Evolutionary conservation across 805 yeast genomes (phyloP).

Genomic region (Candida tibetensis): DNA sequence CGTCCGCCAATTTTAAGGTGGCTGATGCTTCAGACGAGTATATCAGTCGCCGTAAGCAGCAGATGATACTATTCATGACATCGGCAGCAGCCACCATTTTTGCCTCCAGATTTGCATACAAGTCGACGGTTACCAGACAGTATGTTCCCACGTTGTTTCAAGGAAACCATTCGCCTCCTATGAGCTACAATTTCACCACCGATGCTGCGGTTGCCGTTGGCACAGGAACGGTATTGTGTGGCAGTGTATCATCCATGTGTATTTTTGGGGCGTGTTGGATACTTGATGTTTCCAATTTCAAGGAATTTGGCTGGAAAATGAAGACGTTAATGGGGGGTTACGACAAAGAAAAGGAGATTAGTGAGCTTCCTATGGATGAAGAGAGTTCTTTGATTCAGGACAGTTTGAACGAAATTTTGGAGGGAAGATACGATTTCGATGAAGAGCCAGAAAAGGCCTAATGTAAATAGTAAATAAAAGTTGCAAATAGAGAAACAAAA

Average conservation of each 20-base stretch:
- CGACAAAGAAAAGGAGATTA: conserved; percentile 48
- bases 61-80: conserved; percentile 68
- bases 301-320: conserved; percentile 72
- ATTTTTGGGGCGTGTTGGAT: conserved; percentile 79
- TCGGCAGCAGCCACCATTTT: conserved; percentile 70
- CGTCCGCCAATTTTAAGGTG: conserved; percentile 19
- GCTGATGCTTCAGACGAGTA: conserved; percentile 47
- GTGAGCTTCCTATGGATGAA: conserved; percentile 49
- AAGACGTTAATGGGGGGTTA: conserved; percentile 67
- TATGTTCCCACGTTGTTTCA: conserved; percentile 76
- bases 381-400: conserved; percentile 59
- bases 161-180: conserved; percentile 83
- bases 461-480: neutral
- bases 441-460: conserved; percentile 8
- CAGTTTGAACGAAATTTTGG: conserved; percentile 48
- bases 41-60: conserved; percentile 61
- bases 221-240: conserved; percentile 74
- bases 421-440: conserved; percentile 40
- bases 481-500: neutral
- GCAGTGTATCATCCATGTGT: conserved; percentile 68
- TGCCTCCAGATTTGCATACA: conserved; percentile 70
- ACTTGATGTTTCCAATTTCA: conserved; percentile 62
- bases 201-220: conserved; percentile 86
- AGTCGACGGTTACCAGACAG: conserved; percentile 70
- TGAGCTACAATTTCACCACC: conserved; percentile 65